These are phyloP conservation scores for Penicillium argentinense DNA, from an alignment of 495 filamentous ascomycete species.

Conservation along the genomic window DNA sequence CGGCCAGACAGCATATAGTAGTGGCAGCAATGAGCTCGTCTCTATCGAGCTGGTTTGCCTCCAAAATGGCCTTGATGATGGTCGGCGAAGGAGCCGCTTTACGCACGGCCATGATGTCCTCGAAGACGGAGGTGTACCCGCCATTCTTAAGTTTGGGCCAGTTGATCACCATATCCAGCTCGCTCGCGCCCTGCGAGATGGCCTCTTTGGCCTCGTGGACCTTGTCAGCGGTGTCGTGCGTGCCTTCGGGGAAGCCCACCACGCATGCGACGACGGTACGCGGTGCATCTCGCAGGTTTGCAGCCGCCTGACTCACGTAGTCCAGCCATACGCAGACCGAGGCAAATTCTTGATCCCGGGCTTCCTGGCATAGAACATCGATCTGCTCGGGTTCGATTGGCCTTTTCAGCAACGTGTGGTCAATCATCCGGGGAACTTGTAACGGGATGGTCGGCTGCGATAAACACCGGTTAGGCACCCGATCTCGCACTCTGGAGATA, in stretches of 20 bases:
- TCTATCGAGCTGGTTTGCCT: constrained; percentile 57
- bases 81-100: constrained; percentile 48
- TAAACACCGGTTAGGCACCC: constrained; percentile 24
- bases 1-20: constrained; percentile 57
- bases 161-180: constrained; percentile 71
- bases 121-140: constrained; percentile 53
- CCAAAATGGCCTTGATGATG: constrained; percentile 64
- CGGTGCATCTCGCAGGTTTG: constrained; percentile 47
- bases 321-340: constrained; percentile 59
- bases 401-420: constrained; percentile 64
- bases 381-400: constrained; percentile 55
- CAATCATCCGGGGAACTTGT: constrained; percentile 48
- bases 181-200: constrained; percentile 55
- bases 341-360: constrained; percentile 57
- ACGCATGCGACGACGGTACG: constrained; percentile 59
- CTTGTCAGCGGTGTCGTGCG: constrained; percentile 53
- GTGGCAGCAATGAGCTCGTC: constrained; percentile 60
- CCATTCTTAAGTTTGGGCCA: constrained; percentile 51
- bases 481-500: constrained; percentile 27
- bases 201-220: constrained; percentile 56
- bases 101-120: constrained; percentile 57
- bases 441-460: constrained; percentile 24
- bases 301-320: constrained; percentile 53
- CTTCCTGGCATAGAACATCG: constrained; percentile 63
- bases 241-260: constrained; percentile 68